phyloP scores from a whole-genome alignment of 805 yeast genomes.

The Wickerhamiella azyma region DNA sequence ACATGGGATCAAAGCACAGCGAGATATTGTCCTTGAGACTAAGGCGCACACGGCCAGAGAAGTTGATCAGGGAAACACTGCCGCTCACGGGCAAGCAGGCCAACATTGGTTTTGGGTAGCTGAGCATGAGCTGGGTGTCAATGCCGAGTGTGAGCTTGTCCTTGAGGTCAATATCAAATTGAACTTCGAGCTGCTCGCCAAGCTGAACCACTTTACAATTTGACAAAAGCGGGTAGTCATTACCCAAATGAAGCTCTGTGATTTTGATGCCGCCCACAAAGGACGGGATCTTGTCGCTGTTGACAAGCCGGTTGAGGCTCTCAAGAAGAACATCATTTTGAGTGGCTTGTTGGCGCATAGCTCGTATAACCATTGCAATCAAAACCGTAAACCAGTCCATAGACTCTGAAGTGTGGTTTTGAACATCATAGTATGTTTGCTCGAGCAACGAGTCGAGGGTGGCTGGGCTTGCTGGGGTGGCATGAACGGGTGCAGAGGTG shows the following conservation, averaged over 20 bases:
- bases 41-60: slow-evolving; percentile 79
- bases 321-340: slow-evolving; percentile 72
- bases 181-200: slow-evolving; percentile 46
- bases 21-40: slow-evolving; percentile 39
- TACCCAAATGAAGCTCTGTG: slow-evolving; percentile 84
- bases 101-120: slow-evolving; percentile 67
- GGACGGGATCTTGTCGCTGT: slow-evolving; percentile 52
- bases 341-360: slow-evolving; percentile 79
- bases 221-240: slow-evolving; percentile 88
- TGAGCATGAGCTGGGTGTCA: slow-evolving; percentile 59
- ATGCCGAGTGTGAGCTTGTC: slow-evolving; percentile 73
- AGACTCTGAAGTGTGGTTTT: slow-evolving; percentile 76
- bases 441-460: slow-evolving; percentile 46
- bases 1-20: slow-evolving; percentile 86
- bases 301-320: slow-evolving; percentile 31
- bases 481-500: slow-evolving; percentile 14
- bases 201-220: slow-evolving; percentile 59
- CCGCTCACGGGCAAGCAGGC: slow-evolving; percentile 80
- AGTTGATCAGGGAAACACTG: slow-evolving; percentile 77
- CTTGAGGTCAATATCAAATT: slow-evolving; percentile 73
- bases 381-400: slow-evolving; percentile 95
- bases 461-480: slow-evolving; percentile 19
- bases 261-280: slow-evolving; percentile 65
- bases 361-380: slow-evolving; percentile 79
- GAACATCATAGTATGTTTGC: slow-evolving; percentile 84